Percentiles rank a stretch among this genome's conserved stretches.
phyloP scores from a whole-genome alignment of 192 early-diverging fungal species.

The Glomus cerebriforme region DNA sequence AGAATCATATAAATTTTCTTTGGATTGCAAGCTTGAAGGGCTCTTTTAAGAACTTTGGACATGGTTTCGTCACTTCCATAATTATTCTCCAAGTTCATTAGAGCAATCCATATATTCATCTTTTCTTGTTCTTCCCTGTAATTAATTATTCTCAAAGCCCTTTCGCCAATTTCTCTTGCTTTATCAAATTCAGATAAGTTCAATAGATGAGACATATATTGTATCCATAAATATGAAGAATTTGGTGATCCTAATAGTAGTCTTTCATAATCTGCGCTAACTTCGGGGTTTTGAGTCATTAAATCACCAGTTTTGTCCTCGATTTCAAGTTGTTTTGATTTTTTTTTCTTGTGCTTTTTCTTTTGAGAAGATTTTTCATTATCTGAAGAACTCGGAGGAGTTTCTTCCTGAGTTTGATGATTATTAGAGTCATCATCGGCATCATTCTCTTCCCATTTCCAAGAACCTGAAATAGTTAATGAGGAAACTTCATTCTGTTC shows the following conservation, averaged over 20 bases:
- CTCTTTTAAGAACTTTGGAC: slow-evolving; percentile 82
- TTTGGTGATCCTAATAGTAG: slow-evolving; percentile 92
- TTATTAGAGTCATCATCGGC: background rate
- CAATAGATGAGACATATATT: slow-evolving; percentile 99
- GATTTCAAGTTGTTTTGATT: slow-evolving; percentile 2
- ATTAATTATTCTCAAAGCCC: slow-evolving; percentile 89
- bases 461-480: slow-evolving; percentile 41
- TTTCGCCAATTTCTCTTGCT: slow-evolving; percentile 90
- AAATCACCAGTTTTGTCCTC: slow-evolving; percentile 73
- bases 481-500: slow-evolving; percentile 31
- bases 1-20: slow-evolving; percentile 88
- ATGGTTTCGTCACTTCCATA: slow-evolving; percentile 87
- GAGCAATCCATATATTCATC: slow-evolving; percentile 97
- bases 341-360: slow-evolving; percentile 54
- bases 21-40: slow-evolving; percentile 82
- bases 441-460: slow-evolving; percentile 41
- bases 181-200: slow-evolving; percentile 91
- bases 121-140: slow-evolving; percentile 94
- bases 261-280: slow-evolving; percentile 87
- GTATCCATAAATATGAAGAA: slow-evolving; percentile 97
- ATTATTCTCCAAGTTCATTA: slow-evolving; percentile 93
- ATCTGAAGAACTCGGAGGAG: slow-evolving; percentile 36
- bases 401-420: background rate
- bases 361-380: slow-evolving; percentile 44
- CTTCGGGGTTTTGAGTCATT: slow-evolving; percentile 68